Evolutionary conservation across 805 yeast genomes (phyloP).

Genomic region (Zygosaccharomyces kombuchaensis): DNA sequence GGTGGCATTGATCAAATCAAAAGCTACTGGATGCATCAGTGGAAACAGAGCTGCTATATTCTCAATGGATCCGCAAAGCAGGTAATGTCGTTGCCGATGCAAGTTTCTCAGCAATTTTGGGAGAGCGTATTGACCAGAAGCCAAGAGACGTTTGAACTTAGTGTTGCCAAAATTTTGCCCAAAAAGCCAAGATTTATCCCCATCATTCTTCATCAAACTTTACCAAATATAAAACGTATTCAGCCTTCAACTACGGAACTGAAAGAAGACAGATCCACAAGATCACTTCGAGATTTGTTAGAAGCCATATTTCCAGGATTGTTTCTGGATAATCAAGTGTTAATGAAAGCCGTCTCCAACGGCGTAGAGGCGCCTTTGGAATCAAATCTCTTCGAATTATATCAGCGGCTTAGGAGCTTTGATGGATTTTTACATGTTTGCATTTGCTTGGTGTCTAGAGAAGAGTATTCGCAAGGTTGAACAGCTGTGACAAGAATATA

Average conservation of each 20-base stretch:
- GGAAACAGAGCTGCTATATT: conserved; percentile 78
- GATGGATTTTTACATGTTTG: conserved; percentile 61
- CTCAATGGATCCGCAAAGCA: conserved; percentile 73
- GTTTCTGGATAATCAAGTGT: conserved; percentile 42
- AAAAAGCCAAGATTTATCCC: conserved; percentile 18
- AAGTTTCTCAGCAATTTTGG: conserved; percentile 58
- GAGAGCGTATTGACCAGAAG: conserved; percentile 38
- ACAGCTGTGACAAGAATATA: conserved; percentile 1
- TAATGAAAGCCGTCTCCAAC: conserved; percentile 42
- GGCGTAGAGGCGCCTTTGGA: conserved; percentile 49
- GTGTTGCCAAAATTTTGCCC: conserved; percentile 22
- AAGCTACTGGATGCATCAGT: conserved; percentile 65
- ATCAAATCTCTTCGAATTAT: conserved; percentile 45
- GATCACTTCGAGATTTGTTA: conserved; percentile 25
- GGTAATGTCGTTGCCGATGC: conserved; percentile 71
- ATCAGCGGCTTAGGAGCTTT: conserved; percentile 42
- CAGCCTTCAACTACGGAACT: conserved; percentile 25
- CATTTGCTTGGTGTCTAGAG: conserved; percentile 11
- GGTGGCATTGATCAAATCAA: conserved; percentile 34
- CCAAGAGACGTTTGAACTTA: conserved; percentile 19
- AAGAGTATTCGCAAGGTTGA: conserved; percentile 1
- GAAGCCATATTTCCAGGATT: conserved; percentile 40
- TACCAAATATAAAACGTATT: conserved; percentile 37
- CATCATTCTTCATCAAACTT: conserved; percentile 28
- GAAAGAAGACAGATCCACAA: conserved; percentile 5